A percentile compares a stretch with the other conserved stretches of the same genome.
Conservation (phyloP, 805 yeast genomes). For the Saccharomyces paradoxus region DNA sequence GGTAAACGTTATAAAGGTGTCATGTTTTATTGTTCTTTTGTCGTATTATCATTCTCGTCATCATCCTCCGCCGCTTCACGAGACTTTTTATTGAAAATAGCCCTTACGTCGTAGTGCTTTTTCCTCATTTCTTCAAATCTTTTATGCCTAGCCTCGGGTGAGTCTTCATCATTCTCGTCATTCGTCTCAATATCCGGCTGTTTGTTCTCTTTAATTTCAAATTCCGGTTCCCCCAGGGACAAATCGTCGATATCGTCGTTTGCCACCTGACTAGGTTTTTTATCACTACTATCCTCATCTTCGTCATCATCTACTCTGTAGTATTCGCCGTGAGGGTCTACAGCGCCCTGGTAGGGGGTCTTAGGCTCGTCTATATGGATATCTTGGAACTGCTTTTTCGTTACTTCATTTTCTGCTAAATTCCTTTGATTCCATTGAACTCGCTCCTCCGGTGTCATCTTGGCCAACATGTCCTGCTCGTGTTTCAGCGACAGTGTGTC, state of each 20-base stretch:
- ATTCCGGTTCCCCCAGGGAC: slow-evolving; percentile 50
- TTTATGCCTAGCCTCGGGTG: slow-evolving; percentile 55
- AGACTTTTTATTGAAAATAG: slow-evolving; percentile 28
- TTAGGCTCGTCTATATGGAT: slow-evolving; percentile 79
- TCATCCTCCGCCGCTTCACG: slow-evolving; percentile 20
- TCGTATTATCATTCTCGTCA: slow-evolving; percentile 24
- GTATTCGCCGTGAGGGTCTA: slow-evolving; percentile 72
- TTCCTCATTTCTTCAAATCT: slow-evolving; percentile 73
- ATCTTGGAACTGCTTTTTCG: slow-evolving; percentile 56
- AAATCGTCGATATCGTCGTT: slow-evolving; percentile 40
- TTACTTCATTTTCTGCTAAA: slow-evolving; percentile 47
- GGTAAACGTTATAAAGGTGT: slow-evolving; percentile 4
- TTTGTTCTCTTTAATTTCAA: slow-evolving; percentile 29
- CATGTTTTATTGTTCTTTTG: not conserved
- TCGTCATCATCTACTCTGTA: slow-evolving; percentile 64
- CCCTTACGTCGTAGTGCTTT: slow-evolving; percentile 61
- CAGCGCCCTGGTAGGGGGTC: slow-evolving; percentile 90
- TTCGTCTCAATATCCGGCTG: slow-evolving; percentile 26
- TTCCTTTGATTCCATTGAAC: slow-evolving; percentile 84
- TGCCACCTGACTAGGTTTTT: not conserved
- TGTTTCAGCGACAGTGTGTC: slow-evolving; percentile 27
- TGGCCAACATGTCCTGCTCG: slow-evolving; percentile 14
- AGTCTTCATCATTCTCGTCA: slow-evolving; percentile 32
- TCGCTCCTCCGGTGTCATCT: slow-evolving; percentile 34
- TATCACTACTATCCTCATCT: slow-evolving; percentile 19